Base-by-base conservation (phyloP, 768 basidiomycete species). In the Kwoniella shandongensis region DNA sequence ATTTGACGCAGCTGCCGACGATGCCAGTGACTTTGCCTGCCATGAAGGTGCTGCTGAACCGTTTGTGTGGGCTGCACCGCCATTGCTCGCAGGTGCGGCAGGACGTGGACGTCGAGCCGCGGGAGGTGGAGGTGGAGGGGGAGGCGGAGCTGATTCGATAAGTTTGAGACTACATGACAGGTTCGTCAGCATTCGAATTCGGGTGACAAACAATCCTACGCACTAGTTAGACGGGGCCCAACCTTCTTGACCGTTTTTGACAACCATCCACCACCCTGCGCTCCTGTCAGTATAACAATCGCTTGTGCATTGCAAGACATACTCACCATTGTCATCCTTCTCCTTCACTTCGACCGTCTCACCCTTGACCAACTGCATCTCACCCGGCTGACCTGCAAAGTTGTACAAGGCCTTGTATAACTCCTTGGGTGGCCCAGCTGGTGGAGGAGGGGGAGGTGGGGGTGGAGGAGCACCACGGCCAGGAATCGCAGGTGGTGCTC, bases 181-280 rank as follows among this genome's bases (percentile, higher is more conserved):
- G n/a, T n/a, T 3, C 25, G 12, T 29, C 36, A 42, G 22, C 30
- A 10, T 54, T 12, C 17, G 11, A 13, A n/a, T n/a, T 32, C 6
- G 3, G 1, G 11, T 30, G 27, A 8, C 45, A 32, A 18, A 27
- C 0, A n/a, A 3, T 15, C 12, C 12, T 26, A 60, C 75, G 61
- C 39, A 76, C 74, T 76, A 76, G 54, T 78, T 79, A 64, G 87
- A 86, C 1, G 96, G 96, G 18, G 93, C 91, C 92, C 93, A 99
- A 13, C 91, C 96, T 73, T 97, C 91, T 17, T 79, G 78, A 2
- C 83, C 83, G 50, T 81, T 82, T 77, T 88, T 91, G 81, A 87
- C 89, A 54, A 97, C 87, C 29, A 96, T 81, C 94, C 96, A 98
- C 96, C 96, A 99, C 2, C 94, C 79, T 78, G 46, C n/a, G 4